Base-by-base conservation (phyloP, 768 basidiomycete genomes). In the Kwoniella sp. region DNA sequence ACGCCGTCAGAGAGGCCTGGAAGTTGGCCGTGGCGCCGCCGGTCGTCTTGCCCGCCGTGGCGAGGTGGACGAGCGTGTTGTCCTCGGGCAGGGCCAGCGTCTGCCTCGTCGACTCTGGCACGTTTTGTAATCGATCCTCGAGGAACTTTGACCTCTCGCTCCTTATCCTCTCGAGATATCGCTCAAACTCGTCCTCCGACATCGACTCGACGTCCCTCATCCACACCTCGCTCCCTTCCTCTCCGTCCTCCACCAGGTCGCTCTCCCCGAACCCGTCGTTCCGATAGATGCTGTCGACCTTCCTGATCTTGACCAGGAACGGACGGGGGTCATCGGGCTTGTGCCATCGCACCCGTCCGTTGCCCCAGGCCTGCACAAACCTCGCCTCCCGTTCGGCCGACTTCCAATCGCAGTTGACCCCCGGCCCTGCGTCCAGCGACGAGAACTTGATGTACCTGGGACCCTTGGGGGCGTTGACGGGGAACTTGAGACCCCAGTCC, bases 191-290 rank as follows among this genome's bases (percentile, higher is more conserved):
- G 26, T 56, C 33, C 23, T 61, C 54, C 8, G 43, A 46, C 65
- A 67, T 67, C 3, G 28, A 45, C 25, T 67, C 62, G 37, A 67
- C 49, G 45, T 67, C 65, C 5, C 55, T 55, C 43, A 67, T 54
- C 42, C 47, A 62, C 57, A 83, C 87, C 37, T 91, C 54, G 62
- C 83, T 87, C 7, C 77, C 80, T 11, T 32, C 44, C 29, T 88
- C 27, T 20, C 29, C 19, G 19, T 28, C 29, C 31, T 45, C 44
- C 25, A 27, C 31, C n/a, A n/a, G n/a, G n/a, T n/a, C n/a, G n/a
- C n/a, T n/a, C n/a, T n/a, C n/a, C n/a, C n/a, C n/a, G 17, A 45
- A 31, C 9, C 12, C 17, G 23, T 55, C 58, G 31, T 53, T 32
- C 9, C 43, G 36, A 32, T 43, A 47, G 23, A 28, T 46, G 27